These are phyloP conservation scores for Asterophora lycoperdoides DNA, from an alignment of 768 basidiomycete species.

Conservation along the genomic window DNA sequence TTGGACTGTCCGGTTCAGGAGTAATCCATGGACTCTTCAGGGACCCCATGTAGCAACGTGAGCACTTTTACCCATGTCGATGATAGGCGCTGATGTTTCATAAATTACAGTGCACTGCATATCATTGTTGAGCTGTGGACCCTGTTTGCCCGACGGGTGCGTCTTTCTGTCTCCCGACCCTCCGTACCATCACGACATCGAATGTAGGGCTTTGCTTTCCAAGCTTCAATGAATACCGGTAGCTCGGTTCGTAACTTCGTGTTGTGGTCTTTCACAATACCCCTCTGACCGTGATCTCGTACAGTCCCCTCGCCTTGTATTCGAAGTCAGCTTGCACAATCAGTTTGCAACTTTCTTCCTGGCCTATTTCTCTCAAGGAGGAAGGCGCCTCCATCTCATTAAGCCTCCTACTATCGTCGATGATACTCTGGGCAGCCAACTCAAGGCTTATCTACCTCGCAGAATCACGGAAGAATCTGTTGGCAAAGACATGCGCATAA, in stretches of 20 bases:
- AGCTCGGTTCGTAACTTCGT: slow-evolving; percentile 39
- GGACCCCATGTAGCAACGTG: slow-evolving; percentile 54
- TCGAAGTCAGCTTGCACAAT: slow-evolving; percentile 50
- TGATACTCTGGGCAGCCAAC: slow-evolving; percentile 33
- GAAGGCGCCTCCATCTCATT: slow-evolving; percentile 49
- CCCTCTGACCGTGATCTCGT: neutral
- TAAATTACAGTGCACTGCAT: slow-evolving; percentile 56
- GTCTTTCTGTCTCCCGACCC: slow-evolving; percentile 17
- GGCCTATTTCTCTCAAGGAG: slow-evolving; percentile 58
- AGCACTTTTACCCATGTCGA: slow-evolving; percentile 13
- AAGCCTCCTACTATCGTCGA: slow-evolving; percentile 42
- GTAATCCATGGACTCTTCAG: slow-evolving; percentile 62
- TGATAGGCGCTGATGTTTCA: slow-evolving; percentile 7
- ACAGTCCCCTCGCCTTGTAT: slow-evolving; percentile 61
- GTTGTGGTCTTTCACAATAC: neutral
- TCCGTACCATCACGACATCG: slow-evolving; percentile 1
- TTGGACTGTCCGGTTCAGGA: slow-evolving; percentile 62
- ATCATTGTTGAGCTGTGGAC: slow-evolving; percentile 60
- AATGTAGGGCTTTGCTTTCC: slow-evolving; percentile 64
- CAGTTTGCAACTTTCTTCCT: slow-evolving; percentile 55
- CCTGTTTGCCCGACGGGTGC: slow-evolving; percentile 55
- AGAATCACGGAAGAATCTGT: slow-evolving; percentile 38
- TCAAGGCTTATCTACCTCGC: slow-evolving; percentile 34
- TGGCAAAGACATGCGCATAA: slow-evolving; percentile 48
- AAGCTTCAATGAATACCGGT: slow-evolving; percentile 56